Evolutionary conservation across 1,284 basidiomycete species (phyloP), one percentile per base, ranked within the genome.

Genomic region (Ceratobasidium sp.): DNA sequence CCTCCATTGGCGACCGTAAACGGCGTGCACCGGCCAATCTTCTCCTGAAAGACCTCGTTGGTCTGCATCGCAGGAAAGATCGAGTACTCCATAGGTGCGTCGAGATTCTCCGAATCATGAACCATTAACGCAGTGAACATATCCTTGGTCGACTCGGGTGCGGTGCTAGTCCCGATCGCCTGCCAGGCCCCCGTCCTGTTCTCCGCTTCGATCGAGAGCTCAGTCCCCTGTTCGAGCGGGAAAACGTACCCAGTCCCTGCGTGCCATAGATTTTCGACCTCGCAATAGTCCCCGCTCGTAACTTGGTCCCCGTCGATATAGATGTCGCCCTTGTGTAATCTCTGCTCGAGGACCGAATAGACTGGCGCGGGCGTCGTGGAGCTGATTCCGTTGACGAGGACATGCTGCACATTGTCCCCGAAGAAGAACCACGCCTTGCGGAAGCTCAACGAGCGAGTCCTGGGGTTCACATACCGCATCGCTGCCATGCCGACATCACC

Each of bases 391-490:
- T 88, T 84, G 47, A 91, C 81, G 85, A 89, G 89, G 77, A 92
- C 88, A 77, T 87, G 86, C 79, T 90, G 87, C 48, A 89, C 83
- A 78, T 89, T 87, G 77, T 87, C 83, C 65, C 89, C 85, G 75
- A 93, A 85, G 86, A 90, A 92, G 83, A 92, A 91, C 88, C 89
- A 91, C 0, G 87, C 86, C 81, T 92, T 92, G 78, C 89, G 89
- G 86, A 87, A 93, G 74, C 82, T 81, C 56, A 92, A 80, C 3
- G 85, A 80, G n/a, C 82, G 79, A 4, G 89, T 90, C 56, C 82
- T 74, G 1, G 91, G 90, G 78, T 91, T 91, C 50, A 63, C 66
- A 44, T 77, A 77, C 19, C 73, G 59, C 77, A 77, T 77, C 24
- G 75, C 77, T 11, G 77, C 59, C 3, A 77, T 67, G 1, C 77